Conservation (phyloP, 192 early-diverging fungal genomes). For the Gonapodya sp. region DNA sequence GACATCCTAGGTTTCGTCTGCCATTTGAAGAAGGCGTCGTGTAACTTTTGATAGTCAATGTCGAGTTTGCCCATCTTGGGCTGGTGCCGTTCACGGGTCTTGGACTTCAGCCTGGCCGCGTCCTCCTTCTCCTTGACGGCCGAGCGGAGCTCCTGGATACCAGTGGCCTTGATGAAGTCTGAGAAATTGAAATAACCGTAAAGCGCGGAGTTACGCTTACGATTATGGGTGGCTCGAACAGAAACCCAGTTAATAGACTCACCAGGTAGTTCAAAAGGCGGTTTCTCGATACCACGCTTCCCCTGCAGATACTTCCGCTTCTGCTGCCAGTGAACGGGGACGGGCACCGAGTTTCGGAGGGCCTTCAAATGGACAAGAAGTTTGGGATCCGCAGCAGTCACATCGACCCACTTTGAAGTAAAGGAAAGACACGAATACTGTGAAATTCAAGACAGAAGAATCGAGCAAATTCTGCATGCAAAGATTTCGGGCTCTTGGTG, state of each 20-base stretch:
- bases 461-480: neutral
- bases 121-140: slow-evolving; percentile 83
- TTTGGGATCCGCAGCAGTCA: slow-evolving; percentile 80
- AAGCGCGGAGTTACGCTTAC: neutral
- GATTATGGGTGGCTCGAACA: neutral
- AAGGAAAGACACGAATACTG: slow-evolving; percentile 2
- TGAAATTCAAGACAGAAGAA: neutral
- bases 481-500: too few relatives aligned
- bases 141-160: slow-evolving; percentile 93
- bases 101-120: slow-evolving; percentile 63
- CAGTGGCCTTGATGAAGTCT: slow-evolving; percentile 95
- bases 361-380: slow-evolving; percentile 87
- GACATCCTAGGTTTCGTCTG: slow-evolving; percentile 74
- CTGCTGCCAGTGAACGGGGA: slow-evolving; percentile 90
- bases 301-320: slow-evolving; percentile 95
- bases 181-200: neutral
- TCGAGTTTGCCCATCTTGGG: slow-evolving; percentile 96
- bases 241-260: slow-evolving; percentile 11
- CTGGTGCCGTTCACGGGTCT: slow-evolving; percentile 73
- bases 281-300: slow-evolving; percentile 93
- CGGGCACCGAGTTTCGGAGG: slow-evolving; percentile 85
- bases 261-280: slow-evolving; percentile 85
- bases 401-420: slow-evolving; percentile 83
- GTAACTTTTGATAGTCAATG: slow-evolving; percentile 94
- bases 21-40: slow-evolving; percentile 95